Evolutionary conservation across 495 filamentous ascomycete genomes (phyloP), one percentile per base, ranked within the genome.

Genomic region (Entonaema liquescens): DNA sequence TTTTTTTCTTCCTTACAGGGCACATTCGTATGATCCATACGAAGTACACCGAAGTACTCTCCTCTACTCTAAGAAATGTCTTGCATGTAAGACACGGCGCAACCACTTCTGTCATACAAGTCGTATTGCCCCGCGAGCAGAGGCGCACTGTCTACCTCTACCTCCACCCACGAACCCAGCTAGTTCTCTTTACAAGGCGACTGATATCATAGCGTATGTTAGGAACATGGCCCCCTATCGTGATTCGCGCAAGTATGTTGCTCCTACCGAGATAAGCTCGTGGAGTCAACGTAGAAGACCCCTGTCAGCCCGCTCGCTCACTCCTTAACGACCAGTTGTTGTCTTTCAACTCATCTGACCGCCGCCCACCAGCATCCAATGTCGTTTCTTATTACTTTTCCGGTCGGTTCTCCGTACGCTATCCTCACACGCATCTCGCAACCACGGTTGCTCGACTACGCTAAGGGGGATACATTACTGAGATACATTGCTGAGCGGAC

Each of bases 241-340:
- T 52, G 70, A 72, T 72, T 68, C 59, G 64, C 70, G 29, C 70
- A 72, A 56, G 70, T 68, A 72, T 68, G 47, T 36, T 21, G 60
- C 57, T 72, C 70, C 70, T 72, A 67, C 70, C 25, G 13, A 72
- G 70, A 72, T 72, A 72, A 72, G 70, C 70, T 68, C 65, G 64
- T 72, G 64, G 64, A 61, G 64, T 61, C 59, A 59, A 42, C 52
- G 59, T 49, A 31, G 7, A 58, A 58, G 13, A 53, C 66, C 35
- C 69, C 55, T 64, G 54, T 31, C 44, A 26, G 36, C 47, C 67
- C 55, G 59, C 49, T 50, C 31, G 29, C 52, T 40, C 54, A 9
- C 42, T 47, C 19, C 42, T 47, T 9, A 6, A 21, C 42, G 17
- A 23, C 42, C 19, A 53, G 26, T 29, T n/a, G 23, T 26, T 15